Evolutionary conservation across 805 yeast genomes (phyloP).

Genomic region (Yamadazyma olivae): DNA sequence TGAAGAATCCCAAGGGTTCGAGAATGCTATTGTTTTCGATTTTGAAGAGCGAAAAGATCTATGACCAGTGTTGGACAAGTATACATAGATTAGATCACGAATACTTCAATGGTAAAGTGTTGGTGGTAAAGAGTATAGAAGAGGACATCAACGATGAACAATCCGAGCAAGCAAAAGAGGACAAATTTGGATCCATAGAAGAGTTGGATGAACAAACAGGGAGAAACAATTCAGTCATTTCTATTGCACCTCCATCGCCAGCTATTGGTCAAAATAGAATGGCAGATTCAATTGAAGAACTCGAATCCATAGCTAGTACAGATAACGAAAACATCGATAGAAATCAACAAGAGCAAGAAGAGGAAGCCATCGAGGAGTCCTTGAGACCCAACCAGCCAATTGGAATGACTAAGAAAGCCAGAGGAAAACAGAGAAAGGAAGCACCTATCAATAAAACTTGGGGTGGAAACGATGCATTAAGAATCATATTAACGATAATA

Average conservation of each 20-base stretch:
- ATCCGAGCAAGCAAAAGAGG: neutral
- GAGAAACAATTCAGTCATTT: neutral
- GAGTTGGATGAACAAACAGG: neutral
- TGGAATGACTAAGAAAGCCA: conserved; percentile 60
- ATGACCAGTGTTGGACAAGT: conserved; percentile 31
- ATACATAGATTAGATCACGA: conserved; percentile 26
- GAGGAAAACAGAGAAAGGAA: conserved; percentile 49
- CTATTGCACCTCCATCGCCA: neutral
- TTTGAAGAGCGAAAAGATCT: conserved; percentile 37
- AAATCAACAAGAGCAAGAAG: conserved; percentile 5
- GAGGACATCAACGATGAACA: no score
- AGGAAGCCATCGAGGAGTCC: conserved; percentile 32
- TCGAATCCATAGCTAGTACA: conserved; percentile 1
- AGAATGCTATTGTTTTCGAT: conserved; percentile 53
- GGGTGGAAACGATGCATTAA: conserved; percentile 54
- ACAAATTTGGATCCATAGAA: neutral
- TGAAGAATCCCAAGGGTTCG: conserved; percentile 51
- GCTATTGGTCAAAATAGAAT: neutral
- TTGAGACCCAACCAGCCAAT: conserved; percentile 50
- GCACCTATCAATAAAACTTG: conserved; percentile 50
- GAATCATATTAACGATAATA: conserved; percentile 36
- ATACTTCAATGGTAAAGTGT: conserved; percentile 19
- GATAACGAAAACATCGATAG: neutral
- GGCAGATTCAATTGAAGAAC: neutral
- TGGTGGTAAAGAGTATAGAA: conserved; percentile 6